Percentiles rank a stretch among this genome's conserved stretches.
Conservation (phyloP, 371 early-diverging fungal species). For the Mucor saturninus region DNA sequence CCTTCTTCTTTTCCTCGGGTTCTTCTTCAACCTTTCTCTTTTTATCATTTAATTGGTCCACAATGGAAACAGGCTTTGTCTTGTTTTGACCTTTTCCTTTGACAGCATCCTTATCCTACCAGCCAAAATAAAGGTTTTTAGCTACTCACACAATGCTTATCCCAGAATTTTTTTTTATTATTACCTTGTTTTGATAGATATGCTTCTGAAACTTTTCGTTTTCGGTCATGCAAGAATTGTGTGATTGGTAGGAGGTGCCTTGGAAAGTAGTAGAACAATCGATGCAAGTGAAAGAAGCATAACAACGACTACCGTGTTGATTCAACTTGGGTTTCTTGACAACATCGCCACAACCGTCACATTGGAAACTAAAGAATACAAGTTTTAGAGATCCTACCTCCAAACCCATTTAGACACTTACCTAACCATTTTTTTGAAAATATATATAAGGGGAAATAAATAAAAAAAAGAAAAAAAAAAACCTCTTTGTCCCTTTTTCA, state of each 20-base stretch:
- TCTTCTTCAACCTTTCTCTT: conserved; percentile 46
- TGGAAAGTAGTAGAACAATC: conserved; percentile 91
- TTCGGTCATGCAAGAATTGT: conserved; percentile 89
- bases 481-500: not conserved
- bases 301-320: conserved; percentile 82
- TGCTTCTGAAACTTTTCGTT: conserved; percentile 89
- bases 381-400: not conserved
- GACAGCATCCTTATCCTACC: conserved; percentile 5
- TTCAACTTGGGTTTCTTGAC: conserved; percentile 93
- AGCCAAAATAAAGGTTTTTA: not conserved
- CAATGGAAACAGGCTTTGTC: conserved; percentile 54
- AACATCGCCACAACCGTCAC: conserved; percentile 89
- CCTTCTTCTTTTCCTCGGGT: conserved; percentile 22
- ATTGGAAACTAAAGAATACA: conserved; percentile 62
- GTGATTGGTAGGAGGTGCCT: conserved; percentile 75
- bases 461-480: conserved; percentile 5
- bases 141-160: not conserved
- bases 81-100: conserved; percentile 34
- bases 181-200: conserved; percentile 64
- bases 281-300: conserved; percentile 85
- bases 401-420: not conserved
- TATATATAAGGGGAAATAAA: not conserved
- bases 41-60: conserved; percentile 64
- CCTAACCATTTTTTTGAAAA: conserved; percentile 16
- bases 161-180: not conserved